Evolutionary conservation across 441 rosid genomes (phyloP).

Genomic region (Arabidopsis hybrid): DNA sequence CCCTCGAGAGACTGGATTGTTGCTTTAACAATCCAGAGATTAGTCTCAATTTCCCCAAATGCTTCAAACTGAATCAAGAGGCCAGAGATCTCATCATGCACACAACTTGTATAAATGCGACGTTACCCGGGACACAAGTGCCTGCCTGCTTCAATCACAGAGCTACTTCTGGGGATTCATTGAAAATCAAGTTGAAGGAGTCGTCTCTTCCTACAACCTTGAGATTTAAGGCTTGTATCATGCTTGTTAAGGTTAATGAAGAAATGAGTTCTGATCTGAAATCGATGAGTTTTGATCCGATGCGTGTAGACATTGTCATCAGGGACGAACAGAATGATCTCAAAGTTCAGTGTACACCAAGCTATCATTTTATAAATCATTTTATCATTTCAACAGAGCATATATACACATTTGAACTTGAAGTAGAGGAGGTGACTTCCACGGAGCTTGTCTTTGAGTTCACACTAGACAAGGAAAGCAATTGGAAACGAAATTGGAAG

Average conservation of each 20-base stretch:
- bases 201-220: not conserved
- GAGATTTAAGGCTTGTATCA: not conserved
- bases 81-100: not conserved
- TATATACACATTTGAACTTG: constrained; percentile 1
- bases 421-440: not conserved
- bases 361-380: rapidly evolving
- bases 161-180: not conserved
- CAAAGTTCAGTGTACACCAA: not conserved
- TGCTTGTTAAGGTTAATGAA: not conserved
- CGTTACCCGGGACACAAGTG: not conserved
- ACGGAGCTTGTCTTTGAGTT: no score
- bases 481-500: no score
- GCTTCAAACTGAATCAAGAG: constrained; percentile 8
- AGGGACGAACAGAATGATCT: not conserved
- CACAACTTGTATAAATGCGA: not conserved
- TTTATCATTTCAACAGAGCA: not conserved
- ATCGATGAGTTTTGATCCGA: no score
- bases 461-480: no score
- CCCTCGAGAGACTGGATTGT: not conserved
- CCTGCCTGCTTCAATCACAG: not conserved
- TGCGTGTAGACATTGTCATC: not conserved
- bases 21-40: not conserved
- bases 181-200: not conserved
- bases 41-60: not conserved
- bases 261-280: no score